A percentile compares a stretch with the other conserved stretches of the same genome.
These are phyloP conservation scores for Amylostereum areolatum DNA, from an alignment of 1,284 basidiomycete species.

Conservation along the genomic window DNA sequence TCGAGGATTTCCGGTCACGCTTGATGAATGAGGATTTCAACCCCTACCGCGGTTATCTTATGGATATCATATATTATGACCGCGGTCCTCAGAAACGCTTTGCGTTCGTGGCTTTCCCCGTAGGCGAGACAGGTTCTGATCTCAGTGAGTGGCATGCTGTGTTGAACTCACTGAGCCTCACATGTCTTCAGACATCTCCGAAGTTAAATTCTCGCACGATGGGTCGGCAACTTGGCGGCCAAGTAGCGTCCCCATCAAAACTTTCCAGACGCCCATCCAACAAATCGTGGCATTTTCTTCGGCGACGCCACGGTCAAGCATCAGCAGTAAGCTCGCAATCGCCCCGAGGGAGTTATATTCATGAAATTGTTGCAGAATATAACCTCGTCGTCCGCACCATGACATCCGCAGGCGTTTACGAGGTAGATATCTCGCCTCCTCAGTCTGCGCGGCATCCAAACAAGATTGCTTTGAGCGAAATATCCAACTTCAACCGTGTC, in stretches of 20 bases:
- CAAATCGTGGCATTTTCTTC: slow-evolving; percentile 32
- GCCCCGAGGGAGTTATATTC: slow-evolving; percentile 7
- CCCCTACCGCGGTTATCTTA: slow-evolving; percentile 46
- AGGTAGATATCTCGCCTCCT: slow-evolving; percentile 7
- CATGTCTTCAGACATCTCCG: slow-evolving; percentile 43
- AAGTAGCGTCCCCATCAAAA: slow-evolving; percentile 29
- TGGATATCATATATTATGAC: slow-evolving; percentile 34
- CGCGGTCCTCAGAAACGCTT: slow-evolving; percentile 21
- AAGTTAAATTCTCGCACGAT: slow-evolving; percentile 24
- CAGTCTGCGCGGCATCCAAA: background rate
- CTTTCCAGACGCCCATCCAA: slow-evolving; percentile 52
- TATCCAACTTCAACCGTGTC: slow-evolving; percentile 7
- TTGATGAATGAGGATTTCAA: slow-evolving; percentile 40
- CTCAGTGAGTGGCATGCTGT: slow-evolving; percentile 44
- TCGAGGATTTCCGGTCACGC: slow-evolving; percentile 33
- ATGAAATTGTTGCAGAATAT: slow-evolving; percentile 13
- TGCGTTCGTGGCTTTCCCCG: slow-evolving; percentile 49
- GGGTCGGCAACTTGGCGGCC: slow-evolving; percentile 34
- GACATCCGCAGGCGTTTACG: slow-evolving; percentile 6
- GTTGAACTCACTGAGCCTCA: slow-evolving; percentile 5
- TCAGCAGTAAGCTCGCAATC: no score
- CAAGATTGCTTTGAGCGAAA: slow-evolving; percentile 5
- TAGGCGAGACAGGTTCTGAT: slow-evolving; percentile 49
- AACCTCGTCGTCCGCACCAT: slow-evolving; percentile 12
- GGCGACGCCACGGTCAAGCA: no score